A percentile compares a stretch with the other conserved stretches of the same genome.
Evolutionary conservation across 2,329 filamentous ascomycete species (phyloP).

Genomic region (Tolypocladium inflatum): DNA sequence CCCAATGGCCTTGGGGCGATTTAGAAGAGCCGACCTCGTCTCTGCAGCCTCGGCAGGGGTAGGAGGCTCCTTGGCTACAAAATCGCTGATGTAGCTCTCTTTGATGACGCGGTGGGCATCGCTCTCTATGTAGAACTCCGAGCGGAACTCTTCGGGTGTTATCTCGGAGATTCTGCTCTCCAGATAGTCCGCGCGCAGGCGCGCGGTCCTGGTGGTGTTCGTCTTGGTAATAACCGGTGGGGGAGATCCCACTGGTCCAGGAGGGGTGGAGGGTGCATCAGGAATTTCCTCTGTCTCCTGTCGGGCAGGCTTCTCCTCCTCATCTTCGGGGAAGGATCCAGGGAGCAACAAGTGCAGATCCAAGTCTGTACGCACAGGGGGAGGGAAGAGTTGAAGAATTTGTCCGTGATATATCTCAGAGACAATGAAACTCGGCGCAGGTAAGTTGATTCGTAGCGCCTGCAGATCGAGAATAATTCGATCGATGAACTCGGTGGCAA

Average conservation of each 20-base stretch:
- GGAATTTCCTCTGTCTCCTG: neutral
- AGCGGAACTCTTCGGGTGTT: slow-evolving; percentile 9
- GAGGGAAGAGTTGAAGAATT: slow-evolving; percentile 12
- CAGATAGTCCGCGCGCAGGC: slow-evolving; percentile 3
- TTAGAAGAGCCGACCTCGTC: slow-evolving; percentile 18
- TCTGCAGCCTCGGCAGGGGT: slow-evolving; percentile 8
- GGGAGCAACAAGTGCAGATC: slow-evolving; percentile 11
- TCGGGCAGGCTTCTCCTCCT: slow-evolving; percentile 7
- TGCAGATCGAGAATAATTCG: slow-evolving; percentile 18
- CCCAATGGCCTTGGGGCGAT: slow-evolving; percentile 10
- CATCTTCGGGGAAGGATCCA: slow-evolving; percentile 15
- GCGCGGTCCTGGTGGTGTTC: slow-evolving; percentile 5
- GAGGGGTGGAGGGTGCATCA: neutral
- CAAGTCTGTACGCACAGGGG: slow-evolving; percentile 8
- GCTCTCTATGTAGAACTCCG: slow-evolving; percentile 10
- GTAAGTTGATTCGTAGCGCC: slow-evolving; percentile 15
- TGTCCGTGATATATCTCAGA: slow-evolving; percentile 13
- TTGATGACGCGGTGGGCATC: slow-evolving; percentile 11
- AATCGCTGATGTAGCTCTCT: slow-evolving; percentile 10
- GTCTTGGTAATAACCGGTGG: slow-evolving; percentile 2
- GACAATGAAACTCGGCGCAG: slow-evolving; percentile 18
- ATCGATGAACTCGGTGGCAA: slow-evolving; percentile 16
- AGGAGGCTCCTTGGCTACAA: slow-evolving; percentile 11
- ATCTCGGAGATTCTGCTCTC: slow-evolving; percentile 6
- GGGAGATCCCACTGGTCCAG: neutral